Percentiles rank a stretch among this genome's conserved stretches.
Evolutionary conservation across 2,329 filamentous ascomycete species (phyloP).

Genomic region (Madurella mycetomatis): DNA sequence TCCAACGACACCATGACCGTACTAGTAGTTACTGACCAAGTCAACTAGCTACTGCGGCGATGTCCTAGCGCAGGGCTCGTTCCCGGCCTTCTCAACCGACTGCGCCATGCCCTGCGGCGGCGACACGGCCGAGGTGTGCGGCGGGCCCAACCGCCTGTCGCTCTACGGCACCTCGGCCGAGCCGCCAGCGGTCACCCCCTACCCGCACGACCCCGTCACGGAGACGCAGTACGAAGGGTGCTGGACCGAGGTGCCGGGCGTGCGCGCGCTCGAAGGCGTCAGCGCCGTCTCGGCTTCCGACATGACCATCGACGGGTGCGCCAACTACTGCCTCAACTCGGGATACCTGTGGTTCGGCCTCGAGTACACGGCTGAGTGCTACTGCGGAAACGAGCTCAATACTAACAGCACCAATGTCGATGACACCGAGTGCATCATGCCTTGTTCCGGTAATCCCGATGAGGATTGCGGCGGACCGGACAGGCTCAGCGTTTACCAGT

Average conservation of each 20-base stretch:
- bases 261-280: constrained; percentile 15
- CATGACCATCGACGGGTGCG: constrained; percentile 21
- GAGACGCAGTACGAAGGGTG: constrained; percentile 13
- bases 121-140: constrained; percentile 15
- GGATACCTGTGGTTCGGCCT: constrained; percentile 20
- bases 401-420: constrained; percentile 15
- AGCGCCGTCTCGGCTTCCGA: constrained; percentile 7
- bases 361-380: constrained; percentile 25
- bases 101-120: constrained; percentile 21
- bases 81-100: constrained; percentile 18
- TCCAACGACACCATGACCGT: not conserved
- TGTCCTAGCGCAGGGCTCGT: constrained; percentile 14
- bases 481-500: constrained; percentile 30
- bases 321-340: constrained; percentile 17
- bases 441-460: constrained; percentile 28
- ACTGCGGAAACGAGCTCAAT: constrained; percentile 23
- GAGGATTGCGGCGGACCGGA: constrained; percentile 32
- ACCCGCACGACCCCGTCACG: constrained; percentile 11
- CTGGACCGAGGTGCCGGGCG: constrained; percentile 16
- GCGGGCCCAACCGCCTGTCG: constrained; percentile 20
- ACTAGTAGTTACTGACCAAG: not conserved
- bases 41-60: constrained; percentile 19
- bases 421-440: constrained; percentile 27
- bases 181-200: constrained; percentile 10
- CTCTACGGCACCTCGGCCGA: constrained; percentile 14